Evolutionary conservation across 805 yeast species (phyloP), one percentile per base, ranked within the genome.

Genomic region (Teunomyces aglyptinius): DNA sequence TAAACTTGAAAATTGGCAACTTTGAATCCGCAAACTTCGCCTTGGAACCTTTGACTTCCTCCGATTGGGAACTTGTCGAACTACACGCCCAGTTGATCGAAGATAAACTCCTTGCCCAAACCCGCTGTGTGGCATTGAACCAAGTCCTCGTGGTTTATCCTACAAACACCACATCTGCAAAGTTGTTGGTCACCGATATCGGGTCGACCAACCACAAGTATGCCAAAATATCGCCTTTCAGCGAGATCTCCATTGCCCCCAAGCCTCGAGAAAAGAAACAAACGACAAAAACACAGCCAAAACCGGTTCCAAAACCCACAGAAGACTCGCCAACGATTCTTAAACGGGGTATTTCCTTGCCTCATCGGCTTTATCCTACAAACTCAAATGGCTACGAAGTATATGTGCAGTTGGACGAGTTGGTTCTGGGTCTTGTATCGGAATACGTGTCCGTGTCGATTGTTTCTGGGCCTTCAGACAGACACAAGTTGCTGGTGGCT

Each of bases 11-110:
- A 46, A 69, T 80, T 11, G 70, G 78, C 32, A 64, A 62, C 45
- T 79, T 76, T n/a, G 73, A 65, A 34, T 81, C 89, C 1, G 69
- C 73, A 5, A 79, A 82, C 3, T 82, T 91, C 2, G 82, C 80
- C 56, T 74, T 92, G 38, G 96, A 88, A 57, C 98, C 98, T 0
- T 65, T 78, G 15, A 75, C 88, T 0, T 64, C 83, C 1, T 76
- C 85, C 4, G 99, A 92, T 60, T 92, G 97, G 97, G 97, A 91
- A 53, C 69, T 88, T 22, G 86, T 90, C 2, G 96, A 91, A 59
- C 64, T 86, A 2, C 87, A 92, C 63, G 92, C 96, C 2, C 81
- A 77, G 24, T 78, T 75, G 35, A 76, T 92, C 20, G 97, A 92
- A 59, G 80, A 82, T 39, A 79, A 80, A 51, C 75, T 91, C 55